Conservation (phyloP, 805 yeast genomes). For the Spathaspora hagerdaliae region DNA sequence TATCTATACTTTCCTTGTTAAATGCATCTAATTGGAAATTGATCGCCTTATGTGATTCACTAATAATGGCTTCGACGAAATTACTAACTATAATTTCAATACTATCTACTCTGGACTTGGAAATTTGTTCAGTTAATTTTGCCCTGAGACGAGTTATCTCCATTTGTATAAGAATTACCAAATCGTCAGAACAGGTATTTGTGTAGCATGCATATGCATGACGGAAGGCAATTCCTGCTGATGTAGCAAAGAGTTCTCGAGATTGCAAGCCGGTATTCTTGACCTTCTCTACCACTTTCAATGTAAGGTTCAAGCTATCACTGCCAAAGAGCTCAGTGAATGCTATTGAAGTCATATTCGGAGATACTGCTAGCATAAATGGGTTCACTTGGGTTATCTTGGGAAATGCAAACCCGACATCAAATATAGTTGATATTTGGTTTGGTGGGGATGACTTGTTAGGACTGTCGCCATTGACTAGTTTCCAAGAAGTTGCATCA, state of each 20-base stretch:
- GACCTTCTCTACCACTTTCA: slow-evolving; percentile 18
- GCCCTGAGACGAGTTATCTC: slow-evolving; percentile 32
- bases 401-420: slow-evolving; percentile 53
- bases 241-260: slow-evolving; percentile 37
- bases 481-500: slow-evolving; percentile 29
- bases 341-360: slow-evolving; percentile 43
- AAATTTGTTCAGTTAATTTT: slow-evolving; percentile 8
- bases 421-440: slow-evolving; percentile 41
- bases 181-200: slow-evolving; percentile 65
- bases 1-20: slow-evolving; percentile 71
- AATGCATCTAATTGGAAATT: slow-evolving; percentile 63
- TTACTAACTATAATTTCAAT: slow-evolving; percentile 11
- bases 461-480: slow-evolving; percentile 8
- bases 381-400: slow-evolving; percentile 17
- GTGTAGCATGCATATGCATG: slow-evolving; percentile 72
- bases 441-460: slow-evolving; percentile 16
- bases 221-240: slow-evolving; percentile 59
- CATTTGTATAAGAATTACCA: slow-evolving; percentile 51
- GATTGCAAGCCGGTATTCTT: slow-evolving; percentile 13
- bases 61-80: slow-evolving; percentile 42
- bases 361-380: slow-evolving; percentile 42
- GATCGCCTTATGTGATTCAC: slow-evolving; percentile 73
- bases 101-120: slow-evolving; percentile 5
- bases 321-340: slow-evolving; percentile 15
- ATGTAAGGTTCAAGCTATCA: slow-evolving; percentile 10